Evolutionary conservation across 768 basidiomycete species (phyloP), one percentile per base, ranked within the genome.

Genomic region (Psilocybe azurescens): DNA sequence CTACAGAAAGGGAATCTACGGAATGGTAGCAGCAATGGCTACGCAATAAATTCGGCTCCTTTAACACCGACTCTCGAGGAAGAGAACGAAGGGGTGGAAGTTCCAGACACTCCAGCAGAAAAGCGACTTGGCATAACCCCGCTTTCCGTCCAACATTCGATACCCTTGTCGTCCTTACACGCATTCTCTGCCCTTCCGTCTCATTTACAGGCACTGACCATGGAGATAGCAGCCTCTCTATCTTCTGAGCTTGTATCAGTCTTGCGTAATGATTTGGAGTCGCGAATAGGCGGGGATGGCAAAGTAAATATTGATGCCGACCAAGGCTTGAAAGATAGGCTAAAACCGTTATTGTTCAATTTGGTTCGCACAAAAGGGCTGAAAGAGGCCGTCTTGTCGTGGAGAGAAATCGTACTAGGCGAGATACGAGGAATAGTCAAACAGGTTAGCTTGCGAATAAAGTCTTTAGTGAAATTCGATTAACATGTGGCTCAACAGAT

Each of bases 121-220:
- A 67, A 24, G 59, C 56, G 59, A 56, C 50, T 60, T 50, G 68
- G 51, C 56, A 60, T 58, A 36, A 61, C 61, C 18, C 72, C 68
- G 13, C 70, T 56, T 39, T 47, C 65, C 11, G 70, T 68, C 5
- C 55, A 68, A n/a, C 66, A 75, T 11, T 70, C 77, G 0, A 74
- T 92, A 36, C 83, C 89, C 0, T 77, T 96, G 10, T 89, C 90
- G 0, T 86, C 87, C 0, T 77, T 96, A 29, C 73, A 78, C 8
- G 90, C 94, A 1, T 94, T 95, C 63, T 69, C 85, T n/a, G 83
- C 88, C 9, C 82, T 97, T 11, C 94, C 95, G 0, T 70, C 79
- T 5, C 90, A 92, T 66, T 79, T 97, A 13, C 85, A 83, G n/a
- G 77, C 79, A 1, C 77, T 97, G 44, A 89, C 89, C 0, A 79